These are phyloP conservation scores for Aurantiochytrium sp. DNA, from an alignment of 108 stramenopile genomes.

Conservation along the genomic window DNA sequence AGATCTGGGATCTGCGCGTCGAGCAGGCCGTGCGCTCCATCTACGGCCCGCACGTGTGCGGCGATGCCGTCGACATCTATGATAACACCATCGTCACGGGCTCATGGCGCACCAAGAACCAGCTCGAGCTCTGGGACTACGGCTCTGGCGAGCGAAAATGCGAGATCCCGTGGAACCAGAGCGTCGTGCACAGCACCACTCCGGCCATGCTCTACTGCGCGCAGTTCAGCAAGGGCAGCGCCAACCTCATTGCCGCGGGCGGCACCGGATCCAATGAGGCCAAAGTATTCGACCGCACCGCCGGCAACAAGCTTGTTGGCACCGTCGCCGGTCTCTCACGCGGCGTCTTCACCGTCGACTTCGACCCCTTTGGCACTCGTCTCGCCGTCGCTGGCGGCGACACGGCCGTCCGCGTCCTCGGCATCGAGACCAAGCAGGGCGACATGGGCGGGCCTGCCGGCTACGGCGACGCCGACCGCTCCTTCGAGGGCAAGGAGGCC, in stretches of 20 bases:
- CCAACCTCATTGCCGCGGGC: constrained; percentile 53
- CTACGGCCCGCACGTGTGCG: constrained; percentile 60
- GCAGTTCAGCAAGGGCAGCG: constrained; percentile 52
- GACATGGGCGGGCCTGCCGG: neutral
- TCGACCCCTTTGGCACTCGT: constrained; percentile 39
- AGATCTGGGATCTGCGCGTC: constrained; percentile 57
- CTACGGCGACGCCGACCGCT: neutral
- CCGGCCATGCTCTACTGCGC: constrained; percentile 61
- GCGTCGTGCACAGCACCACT: neutral
- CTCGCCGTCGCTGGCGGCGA: constrained; percentile 41
- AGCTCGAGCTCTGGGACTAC: constrained; percentile 61
- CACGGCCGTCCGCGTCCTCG: constrained; percentile 27
- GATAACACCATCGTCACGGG: constrained; percentile 46
- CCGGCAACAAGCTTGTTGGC: constrained; percentile 53
- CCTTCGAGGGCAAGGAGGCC: neutral
- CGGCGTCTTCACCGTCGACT: constrained; percentile 61
- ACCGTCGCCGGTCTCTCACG: constrained; percentile 53
- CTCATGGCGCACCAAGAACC: constrained; percentile 52
- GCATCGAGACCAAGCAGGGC: neutral
- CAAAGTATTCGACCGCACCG: constrained; percentile 52
- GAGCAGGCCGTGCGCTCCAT: constrained; percentile 48
- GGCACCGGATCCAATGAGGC: constrained; percentile 64
- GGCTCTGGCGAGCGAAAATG: constrained; percentile 41
- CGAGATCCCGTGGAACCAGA: constrained; percentile 46
- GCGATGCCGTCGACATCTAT: constrained; percentile 53